These are phyloP conservation scores for Globisporangium nagaii DNA, from an alignment of 352 stramenopile genomes.

Conservation along the genomic window DNA sequence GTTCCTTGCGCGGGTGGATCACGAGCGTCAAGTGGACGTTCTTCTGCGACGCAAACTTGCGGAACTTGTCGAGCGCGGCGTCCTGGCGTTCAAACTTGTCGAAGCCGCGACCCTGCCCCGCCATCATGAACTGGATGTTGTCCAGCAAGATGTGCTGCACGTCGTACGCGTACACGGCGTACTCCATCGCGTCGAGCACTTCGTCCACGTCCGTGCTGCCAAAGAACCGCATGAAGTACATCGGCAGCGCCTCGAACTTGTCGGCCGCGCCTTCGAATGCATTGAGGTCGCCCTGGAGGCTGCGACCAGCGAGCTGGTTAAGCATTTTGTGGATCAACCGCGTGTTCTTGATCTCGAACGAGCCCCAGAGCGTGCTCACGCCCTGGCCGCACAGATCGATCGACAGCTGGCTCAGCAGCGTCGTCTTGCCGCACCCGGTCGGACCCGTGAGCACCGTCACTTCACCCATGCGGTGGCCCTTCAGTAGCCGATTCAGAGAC, in stretches of 20 bases:
- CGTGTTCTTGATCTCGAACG: slow-evolving; percentile 99
- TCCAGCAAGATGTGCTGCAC: slow-evolving; percentile 98
- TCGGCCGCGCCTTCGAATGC: slow-evolving; percentile 77
- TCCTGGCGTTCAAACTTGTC: slow-evolving; percentile 92
- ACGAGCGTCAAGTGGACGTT: slow-evolving; percentile 99
- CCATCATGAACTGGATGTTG: slow-evolving; percentile 99
- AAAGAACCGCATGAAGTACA: slow-evolving; percentile 99
- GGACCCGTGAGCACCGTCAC: slow-evolving; percentile 98
- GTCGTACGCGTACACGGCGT: slow-evolving; percentile 97
- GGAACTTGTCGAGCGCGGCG: slow-evolving; percentile 94
- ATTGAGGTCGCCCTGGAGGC: slow-evolving; percentile 63
- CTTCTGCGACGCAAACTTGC: slow-evolving; percentile 95
- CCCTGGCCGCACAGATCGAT: slow-evolving; percentile 91
- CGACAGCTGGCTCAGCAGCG: slow-evolving; percentile 89
- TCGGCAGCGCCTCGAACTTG: slow-evolving; percentile 92
- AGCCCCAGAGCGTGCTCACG: slow-evolving; percentile 98
- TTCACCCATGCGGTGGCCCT: slow-evolving; percentile 96
- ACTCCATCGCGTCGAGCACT: slow-evolving; percentile 98
- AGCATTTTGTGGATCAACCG: slow-evolving; percentile 97
- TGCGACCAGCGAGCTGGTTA: slow-evolving; percentile 88
- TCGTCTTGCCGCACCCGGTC: slow-evolving; percentile 95
- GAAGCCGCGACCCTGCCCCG: slow-evolving; percentile 72
- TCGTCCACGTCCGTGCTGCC: slow-evolving; percentile 93
- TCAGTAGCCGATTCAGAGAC: slow-evolving; percentile 93
- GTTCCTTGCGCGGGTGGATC: slow-evolving; percentile 98